phyloP scores from a whole-genome alignment of 2,329 filamentous ascomycete species.

The Blastomyces emzantsi region DNA sequence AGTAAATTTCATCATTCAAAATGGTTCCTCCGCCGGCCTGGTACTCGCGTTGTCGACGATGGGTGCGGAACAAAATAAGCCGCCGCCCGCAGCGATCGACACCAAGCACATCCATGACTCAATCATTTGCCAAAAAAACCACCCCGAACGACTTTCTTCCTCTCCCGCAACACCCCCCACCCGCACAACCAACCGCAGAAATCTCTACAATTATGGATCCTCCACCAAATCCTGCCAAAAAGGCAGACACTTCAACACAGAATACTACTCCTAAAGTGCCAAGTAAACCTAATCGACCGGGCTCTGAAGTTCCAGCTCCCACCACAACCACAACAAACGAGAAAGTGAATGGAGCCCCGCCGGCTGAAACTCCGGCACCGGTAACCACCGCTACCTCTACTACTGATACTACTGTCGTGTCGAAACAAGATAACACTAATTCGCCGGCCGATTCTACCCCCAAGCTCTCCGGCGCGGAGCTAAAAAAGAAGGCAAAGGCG shows the following conservation, averaged over 20 bases:
- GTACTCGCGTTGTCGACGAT: background rate
- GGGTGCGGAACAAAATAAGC: background rate
- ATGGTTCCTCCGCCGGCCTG: background rate
- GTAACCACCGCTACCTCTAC: constrained; percentile 7
- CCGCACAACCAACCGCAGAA: background rate
- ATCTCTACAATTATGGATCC: constrained; percentile 9
- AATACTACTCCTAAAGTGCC: background rate
- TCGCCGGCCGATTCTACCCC: constrained; percentile 24
- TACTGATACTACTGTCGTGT: constrained; percentile 10
- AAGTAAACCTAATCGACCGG: constrained; percentile 8
- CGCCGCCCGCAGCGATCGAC: background rate
- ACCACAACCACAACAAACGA: constrained; percentile 2
- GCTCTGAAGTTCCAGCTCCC: constrained; percentile 3
- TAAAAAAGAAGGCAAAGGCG: constrained; percentile 83
- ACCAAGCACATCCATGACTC: constrained; percentile 8
- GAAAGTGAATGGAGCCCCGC: background rate
- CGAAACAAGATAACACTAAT: background rate
- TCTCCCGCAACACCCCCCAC: background rate
- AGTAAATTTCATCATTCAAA: background rate
- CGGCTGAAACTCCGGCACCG: constrained; percentile 12
- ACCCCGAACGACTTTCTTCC: background rate
- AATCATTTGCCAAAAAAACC: constrained; percentile 3
- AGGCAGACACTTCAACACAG: background rate
- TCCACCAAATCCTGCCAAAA: constrained; percentile 4
- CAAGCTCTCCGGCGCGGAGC: constrained; percentile 50